phyloP scores from a whole-genome alignment of 495 filamentous ascomycete genomes.

The Xylaria flabelliformis region DNA sequence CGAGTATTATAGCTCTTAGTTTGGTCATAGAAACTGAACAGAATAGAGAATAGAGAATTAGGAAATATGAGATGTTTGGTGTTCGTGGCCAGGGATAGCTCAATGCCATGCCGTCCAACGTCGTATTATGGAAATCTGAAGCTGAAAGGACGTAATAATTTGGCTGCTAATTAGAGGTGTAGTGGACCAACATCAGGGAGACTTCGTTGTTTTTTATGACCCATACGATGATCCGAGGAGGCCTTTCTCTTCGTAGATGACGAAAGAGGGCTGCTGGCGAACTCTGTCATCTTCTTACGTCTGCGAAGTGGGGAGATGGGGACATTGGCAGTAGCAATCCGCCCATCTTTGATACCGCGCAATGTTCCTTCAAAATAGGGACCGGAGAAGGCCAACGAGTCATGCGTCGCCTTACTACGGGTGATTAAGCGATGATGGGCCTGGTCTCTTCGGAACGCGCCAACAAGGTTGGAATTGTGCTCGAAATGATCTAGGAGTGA shows the following conservation, averaged over 20 bases:
- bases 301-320: slow-evolving; percentile 61
- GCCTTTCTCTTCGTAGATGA: slow-evolving; percentile 57
- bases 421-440: slow-evolving; percentile 72
- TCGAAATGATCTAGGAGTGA: slow-evolving; percentile 70
- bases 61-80: not conserved
- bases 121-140: slow-evolving; percentile 34
- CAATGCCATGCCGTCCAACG: slow-evolving; percentile 44
- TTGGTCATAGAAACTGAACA: not conserved
- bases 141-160: slow-evolving; percentile 3
- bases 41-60: slow-evolving; percentile 9
- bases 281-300: slow-evolving; percentile 49
- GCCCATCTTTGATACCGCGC: slow-evolving; percentile 61
- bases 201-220: slow-evolving; percentile 60
- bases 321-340: slow-evolving; percentile 59
- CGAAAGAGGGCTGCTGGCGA: slow-evolving; percentile 49
- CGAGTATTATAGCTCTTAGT: not conserved
- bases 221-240: slow-evolving; percentile 40
- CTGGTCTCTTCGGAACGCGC: slow-evolving; percentile 81
- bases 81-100: slow-evolving; percentile 43
- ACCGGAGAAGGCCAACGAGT: slow-evolving; percentile 58
- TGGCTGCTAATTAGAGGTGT: slow-evolving; percentile 27
- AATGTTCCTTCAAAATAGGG: slow-evolving; percentile 59
- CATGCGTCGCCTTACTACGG: slow-evolving; percentile 61
- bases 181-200: slow-evolving; percentile 49
- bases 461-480: slow-evolving; percentile 66